Base-by-base conservation (phyloP, 2,329 filamentous ascomycete genomes). In the Arthroderma uncinatum region DNA sequence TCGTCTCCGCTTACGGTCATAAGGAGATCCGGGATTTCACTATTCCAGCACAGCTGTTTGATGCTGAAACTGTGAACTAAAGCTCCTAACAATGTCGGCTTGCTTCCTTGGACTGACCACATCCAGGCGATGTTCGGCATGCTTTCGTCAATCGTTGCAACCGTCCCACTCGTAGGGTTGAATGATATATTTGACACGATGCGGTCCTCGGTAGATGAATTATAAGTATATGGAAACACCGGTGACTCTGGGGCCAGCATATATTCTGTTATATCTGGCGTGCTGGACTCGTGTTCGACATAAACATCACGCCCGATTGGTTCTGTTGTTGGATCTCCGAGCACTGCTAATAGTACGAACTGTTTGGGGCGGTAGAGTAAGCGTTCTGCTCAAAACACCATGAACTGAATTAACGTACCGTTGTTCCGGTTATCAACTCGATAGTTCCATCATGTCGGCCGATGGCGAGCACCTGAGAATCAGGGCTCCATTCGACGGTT, bases 401-500 rank as follows among this genome's bases (percentile, higher is more conserved):
- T 33, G 9, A 12, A 30, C 5, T n/a, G 47, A 9, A 7, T 19
- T 4, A 47, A 57, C 68, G 56, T 63, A 75, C 73, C 19, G 74
- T 78, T 37, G 68, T 71, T 42, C 68, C 73, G 53, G 67, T 70
- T 5, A 78, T 66, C 16, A 81, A 66, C 34, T 78, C 74, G 19
- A 81, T 72, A 39, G 73, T 72, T 1, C 74, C 71, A 63, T 80
- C 77, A 61, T 75, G 74, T 40, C 78, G 78, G 1, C 77, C 77
- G 37, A 81, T 67, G 1, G 76, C 76, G 19, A 81, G 65, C 58
- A 70, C 68, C 19, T 75, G 69, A 21, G 74, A 73, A n/a, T 71
- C 67, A 16, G 78, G 74, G 30, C 74, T 71, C 79, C 79, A 82
- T 69, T 79, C 77, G 39, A 81, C 70, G 4, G 70, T 73, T 64